Base-by-base conservation (phyloP, 208 protist genomes). In the Angomonas ambiguus region DNA sequence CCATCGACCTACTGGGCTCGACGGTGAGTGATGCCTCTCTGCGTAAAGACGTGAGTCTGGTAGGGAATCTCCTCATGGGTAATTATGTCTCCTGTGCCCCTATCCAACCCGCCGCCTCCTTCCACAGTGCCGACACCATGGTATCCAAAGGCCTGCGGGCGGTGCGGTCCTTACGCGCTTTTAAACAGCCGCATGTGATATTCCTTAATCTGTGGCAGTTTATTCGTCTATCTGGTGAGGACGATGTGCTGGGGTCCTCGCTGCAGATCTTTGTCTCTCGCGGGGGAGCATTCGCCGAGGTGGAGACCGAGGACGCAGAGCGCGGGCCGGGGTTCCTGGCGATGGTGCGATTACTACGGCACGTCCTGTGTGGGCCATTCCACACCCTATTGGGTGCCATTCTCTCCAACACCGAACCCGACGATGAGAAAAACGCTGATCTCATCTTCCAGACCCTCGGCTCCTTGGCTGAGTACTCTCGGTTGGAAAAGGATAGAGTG, bases 181-280 rank as follows among this genome's bases (percentile, higher is more conserved):
- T 8, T 4, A 18, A 45, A 22, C 35, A 55, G 28, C 41, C 48
- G n/a, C 77, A 78, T 62, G 53, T 82, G 5, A 30, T 82, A 5
- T 65, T 72, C 6, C 4, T 77, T 2, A 70, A 62, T 2, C 22
- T 78, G 2, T 74, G 72, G 71, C 71, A 77, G 57, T 71, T 77
- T 53, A 42, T 72, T 32, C 33, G 49, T 18, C 20, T 82, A 27
- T 66, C 48, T 34, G 53, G 51, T 13, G 77, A 83, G 67, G 27
- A 68, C 24, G 72, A 83, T 64, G 61, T 78, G 0, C 67, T 60
- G n/a, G 28, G 76, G 22, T 77, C 72, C 35, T 73, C 77, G 0
- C 16, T 74, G 8, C 55, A 62, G n/a, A 2, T 83, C 5, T 22
- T 79, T n/a, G 25, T 72, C 10, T 67, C 69, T 0, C 68, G 72